Evolutionary conservation across 495 filamentous ascomycete genomes (phyloP).

Genomic region (Articulospora tetracladia): DNA sequence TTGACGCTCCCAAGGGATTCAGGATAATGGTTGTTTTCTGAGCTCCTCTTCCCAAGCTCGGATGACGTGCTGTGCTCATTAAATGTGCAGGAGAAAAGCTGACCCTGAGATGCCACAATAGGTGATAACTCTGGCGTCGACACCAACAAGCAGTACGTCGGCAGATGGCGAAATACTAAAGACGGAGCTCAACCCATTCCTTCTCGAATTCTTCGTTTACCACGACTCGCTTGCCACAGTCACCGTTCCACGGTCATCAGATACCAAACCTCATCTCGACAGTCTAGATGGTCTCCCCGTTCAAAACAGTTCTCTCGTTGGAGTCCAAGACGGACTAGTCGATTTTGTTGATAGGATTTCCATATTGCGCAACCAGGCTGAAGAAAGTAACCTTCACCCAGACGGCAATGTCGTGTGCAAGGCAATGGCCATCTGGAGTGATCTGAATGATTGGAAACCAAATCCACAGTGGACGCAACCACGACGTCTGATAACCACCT

Average conservation of each 20-base stretch:
- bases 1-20: too few species aligned
- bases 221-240: conserved; percentile 17
- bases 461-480: not conserved
- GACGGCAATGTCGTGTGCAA: conserved; percentile 7
- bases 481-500: not conserved
- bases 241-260: conserved; percentile 1
- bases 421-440: conserved; percentile 3
- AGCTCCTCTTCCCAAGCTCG: too few species aligned
- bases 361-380: conserved; percentile 7
- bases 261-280: not conserved
- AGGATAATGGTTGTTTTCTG: too few species aligned
- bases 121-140: not conserved
- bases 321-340: conserved; percentile 8
- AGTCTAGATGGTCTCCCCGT: not conserved
- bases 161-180: not conserved
- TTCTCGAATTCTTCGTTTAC: conserved; percentile 19
- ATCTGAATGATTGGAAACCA: conserved; percentile 12
- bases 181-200: conserved; percentile 16
- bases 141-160: not conserved
- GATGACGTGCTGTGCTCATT: not conserved
- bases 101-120: not conserved
- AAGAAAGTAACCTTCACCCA: not conserved
- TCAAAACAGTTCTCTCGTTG: conserved; percentile 4
- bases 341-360: conserved; percentile 14
- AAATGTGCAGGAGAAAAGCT: not conserved